These are phyloP conservation scores for Dittrichia graveolens DNA, from an alignment of 129 eudicot species.

Conservation along the genomic window DNA sequence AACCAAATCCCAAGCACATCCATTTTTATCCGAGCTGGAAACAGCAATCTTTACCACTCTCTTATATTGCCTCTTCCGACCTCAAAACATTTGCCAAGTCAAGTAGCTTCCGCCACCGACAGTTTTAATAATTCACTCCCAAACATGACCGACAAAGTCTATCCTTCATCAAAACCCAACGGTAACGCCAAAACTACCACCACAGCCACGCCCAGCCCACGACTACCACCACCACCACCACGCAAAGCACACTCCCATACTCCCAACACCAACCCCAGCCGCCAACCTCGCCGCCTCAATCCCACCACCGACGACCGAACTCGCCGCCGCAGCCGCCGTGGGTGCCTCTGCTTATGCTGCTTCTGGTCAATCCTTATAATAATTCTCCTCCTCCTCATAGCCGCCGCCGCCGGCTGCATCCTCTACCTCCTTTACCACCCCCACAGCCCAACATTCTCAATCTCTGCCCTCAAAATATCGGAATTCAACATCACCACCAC, in stretches of 20 bases:
- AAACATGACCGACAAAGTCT: constrained; percentile 80
- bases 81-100: background rate
- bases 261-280: constrained; percentile 24
- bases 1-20: constrained; percentile 9
- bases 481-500: constrained; percentile 68
- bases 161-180: constrained; percentile 77
- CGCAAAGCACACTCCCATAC: constrained; percentile 25
- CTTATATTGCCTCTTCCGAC: background rate
- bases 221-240: constrained; percentile 41
- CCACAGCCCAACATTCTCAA: constrained; percentile 71
- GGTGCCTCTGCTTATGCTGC: constrained; percentile 67
- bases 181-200: constrained; percentile 25
- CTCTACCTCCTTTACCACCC: constrained; percentile 87
- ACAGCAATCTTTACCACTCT: background rate
- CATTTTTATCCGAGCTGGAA: constrained; percentile 17
- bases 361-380: constrained; percentile 65
- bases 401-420: constrained; percentile 69
- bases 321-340: constrained; percentile 54
- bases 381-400: constrained; percentile 48
- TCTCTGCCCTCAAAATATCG: constrained; percentile 58
- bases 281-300: constrained; percentile 53
- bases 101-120: background rate
- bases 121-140: background rate
- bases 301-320: constrained; percentile 46
- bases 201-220: constrained; percentile 33